phyloP scores from a whole-genome alignment of 306 rosid species.

The Leucaena leucocephala region DNA sequence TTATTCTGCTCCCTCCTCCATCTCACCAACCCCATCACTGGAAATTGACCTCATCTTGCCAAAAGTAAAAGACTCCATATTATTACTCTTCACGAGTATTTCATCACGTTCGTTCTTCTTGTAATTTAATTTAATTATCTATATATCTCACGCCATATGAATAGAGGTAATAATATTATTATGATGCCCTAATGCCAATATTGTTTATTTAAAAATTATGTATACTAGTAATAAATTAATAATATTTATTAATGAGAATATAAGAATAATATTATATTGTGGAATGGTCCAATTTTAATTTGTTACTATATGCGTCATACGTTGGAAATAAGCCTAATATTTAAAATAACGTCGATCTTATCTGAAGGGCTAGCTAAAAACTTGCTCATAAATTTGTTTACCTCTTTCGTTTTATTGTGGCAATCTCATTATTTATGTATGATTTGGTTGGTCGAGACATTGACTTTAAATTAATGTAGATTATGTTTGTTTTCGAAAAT shows the following conservation, averaged over 20 bases:
- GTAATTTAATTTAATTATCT: not conserved
- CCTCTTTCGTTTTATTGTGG: not conserved
- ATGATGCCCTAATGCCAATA: not conserved
- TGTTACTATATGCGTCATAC: not conserved
- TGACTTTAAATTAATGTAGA: not conserved
- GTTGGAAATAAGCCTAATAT: not conserved
- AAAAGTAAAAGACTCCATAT: not conserved
- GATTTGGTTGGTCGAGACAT: slow-evolving; percentile 6
- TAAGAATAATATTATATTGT: not conserved
- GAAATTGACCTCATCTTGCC: not conserved
- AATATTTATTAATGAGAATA: too few species aligned
- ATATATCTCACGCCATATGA: too few species aligned
- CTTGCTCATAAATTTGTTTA: not conserved
- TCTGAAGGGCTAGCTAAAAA: not conserved
- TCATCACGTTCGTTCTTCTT: not conserved
- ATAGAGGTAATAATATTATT: too few species aligned
- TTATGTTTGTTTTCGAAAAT: not conserved
- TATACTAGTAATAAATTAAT: not conserved
- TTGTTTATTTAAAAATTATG: not conserved
- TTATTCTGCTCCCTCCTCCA: not conserved
- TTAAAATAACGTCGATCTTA: not conserved
- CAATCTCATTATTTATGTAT: not conserved
- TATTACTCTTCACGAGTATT: not conserved
- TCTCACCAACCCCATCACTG: not conserved
- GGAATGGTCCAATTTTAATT: not conserved